Percentiles rank a stretch among this genome's conserved stretches.
Conservation (phyloP, 2,329 filamentous ascomycete genomes). For the Uncinocarpus reesii region DNA sequence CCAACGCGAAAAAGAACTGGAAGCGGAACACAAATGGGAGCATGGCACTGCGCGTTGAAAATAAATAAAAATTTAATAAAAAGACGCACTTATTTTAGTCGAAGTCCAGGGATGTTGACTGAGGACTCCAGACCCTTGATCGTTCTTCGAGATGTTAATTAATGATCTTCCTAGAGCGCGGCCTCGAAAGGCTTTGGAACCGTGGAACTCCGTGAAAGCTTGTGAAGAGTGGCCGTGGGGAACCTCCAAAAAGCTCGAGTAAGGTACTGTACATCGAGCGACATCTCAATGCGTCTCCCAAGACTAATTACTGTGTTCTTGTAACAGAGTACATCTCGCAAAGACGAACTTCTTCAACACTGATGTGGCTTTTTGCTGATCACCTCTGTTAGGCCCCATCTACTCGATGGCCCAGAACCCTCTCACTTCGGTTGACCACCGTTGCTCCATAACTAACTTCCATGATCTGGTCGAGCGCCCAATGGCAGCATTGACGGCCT, state of each 20-base stretch:
- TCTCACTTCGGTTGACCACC: slow-evolving; percentile 2
- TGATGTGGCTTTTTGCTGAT: slow-evolving; percentile 12
- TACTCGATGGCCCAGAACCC: slow-evolving; percentile 8
- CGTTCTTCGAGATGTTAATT: slow-evolving; percentile 4
- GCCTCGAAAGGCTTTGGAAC: slow-evolving; percentile 7
- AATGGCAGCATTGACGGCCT: slow-evolving; percentile 8
- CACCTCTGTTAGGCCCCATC: slow-evolving; percentile 5
- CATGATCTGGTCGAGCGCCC: slow-evolving; percentile 3
- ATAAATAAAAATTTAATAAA: not conserved
- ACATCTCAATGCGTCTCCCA: too few relatives aligned
- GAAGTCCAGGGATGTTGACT: slow-evolving; percentile 8
- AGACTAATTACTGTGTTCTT: too few relatives aligned
- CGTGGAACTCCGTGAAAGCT: slow-evolving; percentile 8
- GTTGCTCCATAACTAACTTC: slow-evolving; percentile 1
- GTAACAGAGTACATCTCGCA: not conserved
- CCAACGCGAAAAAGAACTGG: not conserved
- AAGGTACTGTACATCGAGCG: too few relatives aligned
- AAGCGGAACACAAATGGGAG: not conserved
- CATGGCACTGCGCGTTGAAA: not conserved
- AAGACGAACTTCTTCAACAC: not conserved
- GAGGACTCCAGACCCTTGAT: slow-evolving; percentile 6
- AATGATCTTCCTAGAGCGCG: slow-evolving; percentile 11
- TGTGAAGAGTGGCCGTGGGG: not conserved
- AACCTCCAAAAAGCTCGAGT: not conserved
- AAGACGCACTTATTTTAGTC: slow-evolving; percentile 1